Evolutionary conservation across 345 rosid species (phyloP).

Genomic region (Adansonia digitata): DNA sequence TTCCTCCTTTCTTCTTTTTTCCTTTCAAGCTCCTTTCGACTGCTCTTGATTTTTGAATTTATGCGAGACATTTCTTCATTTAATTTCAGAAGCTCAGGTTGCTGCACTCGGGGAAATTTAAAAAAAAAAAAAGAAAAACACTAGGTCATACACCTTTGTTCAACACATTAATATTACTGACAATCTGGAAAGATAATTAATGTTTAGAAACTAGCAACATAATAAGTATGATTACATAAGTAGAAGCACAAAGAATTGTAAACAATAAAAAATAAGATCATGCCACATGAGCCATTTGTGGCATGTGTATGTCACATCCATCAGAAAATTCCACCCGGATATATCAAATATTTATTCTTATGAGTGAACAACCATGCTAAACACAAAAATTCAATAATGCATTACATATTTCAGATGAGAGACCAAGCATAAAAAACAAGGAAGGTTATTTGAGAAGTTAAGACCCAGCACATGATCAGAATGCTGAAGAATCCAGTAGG

Average conservation of each 20-base stretch:
- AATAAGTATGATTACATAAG: not conserved
- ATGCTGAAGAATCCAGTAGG: not conserved
- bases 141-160: slow-evolving; percentile 9
- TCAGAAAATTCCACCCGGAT: not conserved
- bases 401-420: not conserved
- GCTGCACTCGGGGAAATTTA: slow-evolving; percentile 42
- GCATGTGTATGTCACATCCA: not conserved
- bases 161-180: not conserved
- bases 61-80: slow-evolving; percentile 84
- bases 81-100: slow-evolving; percentile 86
- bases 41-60: slow-evolving; percentile 76
- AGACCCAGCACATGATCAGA: not conserved
- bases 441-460: not conserved
- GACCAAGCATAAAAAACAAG: not conserved
- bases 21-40: slow-evolving; percentile 68
- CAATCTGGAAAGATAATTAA: slow-evolving; percentile 6
- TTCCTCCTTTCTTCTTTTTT: slow-evolving; percentile 69
- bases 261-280: not conserved
- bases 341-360: not conserved
- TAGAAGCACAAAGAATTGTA: not conserved
- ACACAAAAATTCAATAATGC: not conserved
- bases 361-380: not conserved
- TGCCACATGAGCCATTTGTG: not conserved
- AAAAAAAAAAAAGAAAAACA: slow-evolving; percentile 12
- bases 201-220: not conserved